phyloP scores from a whole-genome alignment of 306 rosid species.

The Cucumis melo region DNA sequence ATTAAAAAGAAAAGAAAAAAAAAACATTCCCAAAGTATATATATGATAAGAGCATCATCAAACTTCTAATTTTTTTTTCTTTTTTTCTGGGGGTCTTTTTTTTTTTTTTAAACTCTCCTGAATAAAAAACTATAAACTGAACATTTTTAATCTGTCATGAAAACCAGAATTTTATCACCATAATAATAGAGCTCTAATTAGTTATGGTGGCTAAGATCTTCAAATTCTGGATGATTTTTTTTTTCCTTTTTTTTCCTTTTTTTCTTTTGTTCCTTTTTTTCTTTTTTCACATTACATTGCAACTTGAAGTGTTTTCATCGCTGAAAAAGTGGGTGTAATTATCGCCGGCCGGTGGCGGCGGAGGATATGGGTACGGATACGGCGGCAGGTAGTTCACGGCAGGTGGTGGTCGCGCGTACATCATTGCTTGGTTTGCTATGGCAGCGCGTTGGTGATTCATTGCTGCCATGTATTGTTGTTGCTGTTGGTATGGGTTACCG shows the following conservation, averaged over 20 bases:
- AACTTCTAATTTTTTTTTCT: background rate
- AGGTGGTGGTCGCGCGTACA: constrained; percentile 40
- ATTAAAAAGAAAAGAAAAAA: constrained; percentile 15
- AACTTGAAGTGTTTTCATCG: constrained; percentile 69
- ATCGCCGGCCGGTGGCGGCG: constrained; percentile 16
- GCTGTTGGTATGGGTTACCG: constrained; percentile 48
- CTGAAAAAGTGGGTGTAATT: constrained; percentile 41
- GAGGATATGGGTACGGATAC: constrained; percentile 1
- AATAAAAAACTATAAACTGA: constrained; percentile 13
- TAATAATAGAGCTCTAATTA: background rate
- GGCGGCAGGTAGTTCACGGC: constrained; percentile 33
- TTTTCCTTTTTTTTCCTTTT: background rate
- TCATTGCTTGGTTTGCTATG: constrained; percentile 66
- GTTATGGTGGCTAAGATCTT: background rate
- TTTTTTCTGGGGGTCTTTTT: background rate
- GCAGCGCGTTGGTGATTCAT: constrained; percentile 57
- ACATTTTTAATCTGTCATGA: constrained; percentile 8
- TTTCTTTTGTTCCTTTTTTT: no score
- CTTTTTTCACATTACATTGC: constrained; percentile 52
- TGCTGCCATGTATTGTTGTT: constrained; percentile 47
- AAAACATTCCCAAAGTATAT: constrained; percentile 39
- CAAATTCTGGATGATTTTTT: constrained; percentile 1
- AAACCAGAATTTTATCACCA: background rate
- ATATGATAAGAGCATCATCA: constrained; percentile 18
- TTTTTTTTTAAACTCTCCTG: background rate